A percentile compares a stretch with the other conserved stretches of the same genome.
Evolutionary conservation across 2,329 filamentous ascomycete species (phyloP).

Genomic region (Colletotrichum gloeosporioides): DNA sequence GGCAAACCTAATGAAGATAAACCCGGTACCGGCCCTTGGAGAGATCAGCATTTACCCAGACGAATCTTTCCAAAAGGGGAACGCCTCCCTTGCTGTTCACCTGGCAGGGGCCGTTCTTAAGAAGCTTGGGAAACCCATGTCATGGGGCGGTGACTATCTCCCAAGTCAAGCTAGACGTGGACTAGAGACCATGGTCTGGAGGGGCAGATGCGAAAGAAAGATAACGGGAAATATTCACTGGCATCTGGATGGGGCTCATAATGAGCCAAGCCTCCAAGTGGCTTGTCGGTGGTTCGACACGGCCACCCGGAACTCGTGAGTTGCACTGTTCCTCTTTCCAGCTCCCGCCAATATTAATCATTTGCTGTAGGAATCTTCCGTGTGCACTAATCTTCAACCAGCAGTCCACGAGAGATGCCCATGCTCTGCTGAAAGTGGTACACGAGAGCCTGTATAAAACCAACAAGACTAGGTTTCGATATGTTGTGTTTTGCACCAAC

Average conservation of each 20-base stretch:
- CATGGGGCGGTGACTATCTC: neutral
- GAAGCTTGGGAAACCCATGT: neutral
- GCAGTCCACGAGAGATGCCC: neutral
- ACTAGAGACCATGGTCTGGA: neutral
- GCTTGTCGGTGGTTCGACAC: neutral
- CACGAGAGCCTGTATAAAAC: neutral
- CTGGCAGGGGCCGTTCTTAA: neutral
- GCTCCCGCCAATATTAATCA: no score
- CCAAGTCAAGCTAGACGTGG: neutral
- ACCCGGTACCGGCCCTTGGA: neutral
- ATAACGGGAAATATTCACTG: neutral
- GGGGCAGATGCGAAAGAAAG: neutral
- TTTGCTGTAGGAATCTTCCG: neutral
- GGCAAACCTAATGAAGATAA: neutral
- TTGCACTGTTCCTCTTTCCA: rapidly evolving
- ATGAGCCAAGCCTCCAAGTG: neutral
- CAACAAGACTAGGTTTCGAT: neutral
- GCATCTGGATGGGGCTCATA: neutral
- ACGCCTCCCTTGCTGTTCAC: neutral
- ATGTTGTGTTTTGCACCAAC: neutral
- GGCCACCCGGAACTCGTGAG: neutral
- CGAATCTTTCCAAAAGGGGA: neutral
- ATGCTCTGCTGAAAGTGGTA: neutral
- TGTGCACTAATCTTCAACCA: neutral
- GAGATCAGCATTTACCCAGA: neutral